phyloP scores from a whole-genome alignment of 2,329 filamentous ascomycete species.

The Ceratocystis huliohia region DNA sequence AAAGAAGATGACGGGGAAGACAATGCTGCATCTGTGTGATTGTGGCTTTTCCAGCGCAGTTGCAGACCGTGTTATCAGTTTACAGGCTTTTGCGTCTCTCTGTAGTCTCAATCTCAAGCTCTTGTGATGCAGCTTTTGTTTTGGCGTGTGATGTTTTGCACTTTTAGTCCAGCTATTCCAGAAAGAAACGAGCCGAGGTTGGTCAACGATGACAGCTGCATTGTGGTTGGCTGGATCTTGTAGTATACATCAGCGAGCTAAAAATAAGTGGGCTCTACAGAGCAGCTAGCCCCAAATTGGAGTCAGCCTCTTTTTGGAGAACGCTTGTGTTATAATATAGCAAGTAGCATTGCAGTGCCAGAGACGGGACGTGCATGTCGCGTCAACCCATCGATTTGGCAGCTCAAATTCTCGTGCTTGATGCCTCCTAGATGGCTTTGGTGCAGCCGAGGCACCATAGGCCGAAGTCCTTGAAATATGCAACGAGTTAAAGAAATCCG shows the following conservation, averaged over 20 bases:
- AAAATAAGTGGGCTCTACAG: neutral
- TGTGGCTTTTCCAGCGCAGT: too few relatives aligned
- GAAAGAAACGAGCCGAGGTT: conserved; percentile 19
- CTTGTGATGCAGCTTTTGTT: neutral
- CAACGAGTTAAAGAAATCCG: neutral
- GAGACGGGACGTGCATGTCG: too few relatives aligned
- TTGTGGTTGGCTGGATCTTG: conserved; percentile 12
- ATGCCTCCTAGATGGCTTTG: neutral
- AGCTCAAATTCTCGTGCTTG: neutral
- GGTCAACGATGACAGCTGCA: conserved; percentile 12
- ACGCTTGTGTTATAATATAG: neutral
- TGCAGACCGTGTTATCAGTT: too few relatives aligned
- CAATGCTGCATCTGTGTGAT: too few relatives aligned
- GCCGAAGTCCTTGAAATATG: neutral
- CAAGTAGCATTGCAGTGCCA: neutral
- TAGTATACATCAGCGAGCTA: neutral
- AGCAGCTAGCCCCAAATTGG: neutral
- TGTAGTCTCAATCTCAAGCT: too few relatives aligned
- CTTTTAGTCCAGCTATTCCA: neutral
- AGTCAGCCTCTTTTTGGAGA: neutral
- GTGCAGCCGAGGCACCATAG: neutral
- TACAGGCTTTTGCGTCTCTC: too few relatives aligned
- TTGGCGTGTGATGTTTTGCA: neutral
- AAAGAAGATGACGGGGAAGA: neutral
- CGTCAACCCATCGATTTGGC: neutral